These are phyloP conservation scores for Termitomyces bulborhizus DNA, from an alignment of 768 basidiomycete genomes.

Conservation along the genomic window DNA sequence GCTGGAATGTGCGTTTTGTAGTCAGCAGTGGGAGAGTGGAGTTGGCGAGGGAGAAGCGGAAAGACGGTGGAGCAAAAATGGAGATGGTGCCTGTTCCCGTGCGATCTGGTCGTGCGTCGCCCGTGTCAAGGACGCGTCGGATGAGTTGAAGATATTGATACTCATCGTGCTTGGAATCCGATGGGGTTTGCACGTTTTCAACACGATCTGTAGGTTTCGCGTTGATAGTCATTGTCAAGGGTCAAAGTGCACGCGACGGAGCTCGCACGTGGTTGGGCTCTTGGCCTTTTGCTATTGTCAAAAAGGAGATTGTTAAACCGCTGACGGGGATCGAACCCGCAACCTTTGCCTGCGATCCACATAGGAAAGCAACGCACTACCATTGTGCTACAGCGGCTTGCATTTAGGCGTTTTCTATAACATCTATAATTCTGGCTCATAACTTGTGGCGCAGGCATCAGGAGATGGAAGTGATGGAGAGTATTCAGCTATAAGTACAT, in stretches of 20 bases:
- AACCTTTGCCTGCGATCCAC: slow-evolving; percentile 6
- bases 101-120: slow-evolving; percentile 79
- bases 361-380: slow-evolving; percentile 14
- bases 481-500: too few species aligned
- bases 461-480: too few species aligned
- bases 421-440: too few species aligned
- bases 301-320: neutral
- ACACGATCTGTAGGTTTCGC: neutral
- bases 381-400: slow-evolving; percentile 13
- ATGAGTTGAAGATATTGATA: slow-evolving; percentile 86
- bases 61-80: slow-evolving; percentile 82
- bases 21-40: slow-evolving; percentile 82
- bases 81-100: slow-evolving; percentile 94
- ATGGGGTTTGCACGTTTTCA: slow-evolving; percentile 58
- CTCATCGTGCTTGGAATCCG: slow-evolving; percentile 59
- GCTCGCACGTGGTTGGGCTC: too few species aligned
- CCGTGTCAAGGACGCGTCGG: slow-evolving; percentile 62
- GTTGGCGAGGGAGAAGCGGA: slow-evolving; percentile 83
- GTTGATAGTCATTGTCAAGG: neutral
- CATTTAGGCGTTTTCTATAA: too few species aligned
- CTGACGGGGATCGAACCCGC: slow-evolving; percentile 14
- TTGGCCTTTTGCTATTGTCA: too few species aligned
- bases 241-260: too few species aligned
- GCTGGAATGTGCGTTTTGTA: slow-evolving; percentile 90
- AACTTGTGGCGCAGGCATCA: too few species aligned